A percentile compares a stretch with the other conserved stretches of the same genome.
Conservation (phyloP, 345 rosid genomes). For the Dipteronia dyeriana region DNA sequence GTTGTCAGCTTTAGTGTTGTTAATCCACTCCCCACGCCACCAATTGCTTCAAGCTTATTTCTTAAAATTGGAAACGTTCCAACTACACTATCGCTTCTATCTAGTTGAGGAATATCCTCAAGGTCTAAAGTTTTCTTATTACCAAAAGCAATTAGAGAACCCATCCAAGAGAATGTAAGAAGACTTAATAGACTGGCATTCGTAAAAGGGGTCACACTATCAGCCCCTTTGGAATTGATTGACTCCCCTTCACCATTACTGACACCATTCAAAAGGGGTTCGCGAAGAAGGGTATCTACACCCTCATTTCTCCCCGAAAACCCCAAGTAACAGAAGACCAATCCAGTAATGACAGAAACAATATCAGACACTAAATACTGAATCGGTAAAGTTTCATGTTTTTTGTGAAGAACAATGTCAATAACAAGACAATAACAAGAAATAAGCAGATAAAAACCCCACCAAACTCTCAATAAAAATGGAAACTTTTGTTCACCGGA, state of each 20-base stretch:
- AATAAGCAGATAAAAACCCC: slow-evolving; percentile 42
- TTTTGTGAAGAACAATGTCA: slow-evolving; percentile 29
- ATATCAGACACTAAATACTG: slow-evolving; percentile 19
- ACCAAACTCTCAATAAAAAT: slow-evolving; percentile 52
- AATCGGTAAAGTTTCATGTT: not conserved
- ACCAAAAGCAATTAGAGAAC: slow-evolving; percentile 38
- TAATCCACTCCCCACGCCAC: slow-evolving; percentile 29
- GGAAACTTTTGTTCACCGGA: slow-evolving; percentile 31
- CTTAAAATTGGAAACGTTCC: slow-evolving; percentile 28
- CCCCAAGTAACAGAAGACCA: slow-evolving; percentile 21
- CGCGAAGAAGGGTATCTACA: not conserved
- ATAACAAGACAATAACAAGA: slow-evolving; percentile 45
- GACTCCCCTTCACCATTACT: slow-evolving; percentile 18
- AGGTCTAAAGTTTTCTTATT: slow-evolving; percentile 41
- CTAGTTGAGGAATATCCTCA: slow-evolving; percentile 51
- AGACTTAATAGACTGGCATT: slow-evolving; percentile 42
- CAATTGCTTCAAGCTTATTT: slow-evolving; percentile 35
- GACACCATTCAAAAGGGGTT: slow-evolving; percentile 26
- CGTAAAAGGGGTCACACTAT: slow-evolving; percentile 35
- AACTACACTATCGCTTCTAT: slow-evolving; percentile 33
- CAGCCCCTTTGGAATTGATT: slow-evolving; percentile 27
- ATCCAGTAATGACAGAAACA: slow-evolving; percentile 24
- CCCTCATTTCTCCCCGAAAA: slow-evolving; percentile 11
- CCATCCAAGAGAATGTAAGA: slow-evolving; percentile 50
- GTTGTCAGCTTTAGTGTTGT: slow-evolving; percentile 37